phyloP scores from a whole-genome alignment of 352 stramenopile species.

The Pythium chondricola region DNA sequence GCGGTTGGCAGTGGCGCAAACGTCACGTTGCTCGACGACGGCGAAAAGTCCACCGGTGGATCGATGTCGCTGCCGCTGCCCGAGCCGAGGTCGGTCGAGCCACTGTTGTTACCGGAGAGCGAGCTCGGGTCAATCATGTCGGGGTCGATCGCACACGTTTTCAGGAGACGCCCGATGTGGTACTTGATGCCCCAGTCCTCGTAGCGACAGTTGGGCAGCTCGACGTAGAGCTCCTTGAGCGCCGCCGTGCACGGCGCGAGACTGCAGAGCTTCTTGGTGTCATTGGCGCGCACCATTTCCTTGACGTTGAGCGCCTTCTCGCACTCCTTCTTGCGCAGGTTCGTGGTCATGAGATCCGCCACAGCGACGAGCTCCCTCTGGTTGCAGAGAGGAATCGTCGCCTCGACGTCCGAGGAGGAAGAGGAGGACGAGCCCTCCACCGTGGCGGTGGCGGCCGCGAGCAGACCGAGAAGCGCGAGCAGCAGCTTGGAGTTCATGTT shows the following conservation, averaged over 20 bases:
- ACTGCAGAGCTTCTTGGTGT: conserved; percentile 38
- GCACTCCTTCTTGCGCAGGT: conserved; percentile 49
- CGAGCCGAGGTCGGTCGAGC: background rate
- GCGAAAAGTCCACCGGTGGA: background rate
- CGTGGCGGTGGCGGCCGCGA: conserved; percentile 2
- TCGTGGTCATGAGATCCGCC: conserved; percentile 31
- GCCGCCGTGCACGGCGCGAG: conserved; percentile 36
- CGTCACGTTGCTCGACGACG: conserved; percentile 7
- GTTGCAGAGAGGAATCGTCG: conserved; percentile 39
- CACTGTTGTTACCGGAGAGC: conserved; percentile 7
- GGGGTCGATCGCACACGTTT: conserved; percentile 43
- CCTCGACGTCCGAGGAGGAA: conserved; percentile 1
- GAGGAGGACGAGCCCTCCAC: conserved; percentile 16
- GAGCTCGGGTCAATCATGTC: conserved; percentile 6
- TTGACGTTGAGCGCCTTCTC: conserved; percentile 35
- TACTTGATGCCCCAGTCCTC: conserved; percentile 42
- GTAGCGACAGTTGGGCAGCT: conserved; percentile 55
- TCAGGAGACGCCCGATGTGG: conserved; percentile 30
- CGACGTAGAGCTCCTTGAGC: conserved; percentile 54
- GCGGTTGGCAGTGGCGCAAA: conserved; percentile 31
- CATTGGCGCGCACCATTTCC: conserved; percentile 35
- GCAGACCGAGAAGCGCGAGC: background rate
- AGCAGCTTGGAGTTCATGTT: conserved; percentile 10
- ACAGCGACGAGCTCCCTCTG: conserved; percentile 32
- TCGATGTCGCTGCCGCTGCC: too few species aligned